Percentiles rank a stretch among this genome's conserved stretches.
These are phyloP conservation scores for Biancaea sappan DNA, from an alignment of 306 rosid genomes.

Conservation along the genomic window DNA sequence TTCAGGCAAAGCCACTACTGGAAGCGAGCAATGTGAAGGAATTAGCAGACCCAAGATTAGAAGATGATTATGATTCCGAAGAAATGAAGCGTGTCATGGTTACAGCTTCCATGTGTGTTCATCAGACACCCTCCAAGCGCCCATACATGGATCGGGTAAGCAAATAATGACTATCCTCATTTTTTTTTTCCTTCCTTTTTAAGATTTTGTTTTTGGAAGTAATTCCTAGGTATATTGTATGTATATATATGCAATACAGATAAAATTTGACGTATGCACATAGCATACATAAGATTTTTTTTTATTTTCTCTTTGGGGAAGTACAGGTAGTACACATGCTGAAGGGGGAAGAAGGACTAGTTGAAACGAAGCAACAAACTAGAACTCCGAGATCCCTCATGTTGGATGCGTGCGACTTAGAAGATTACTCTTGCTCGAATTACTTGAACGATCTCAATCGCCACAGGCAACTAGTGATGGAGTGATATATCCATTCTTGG, in stretches of 20 bases:
- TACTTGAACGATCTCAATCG: slow-evolving; percentile 72
- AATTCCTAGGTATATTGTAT: no score
- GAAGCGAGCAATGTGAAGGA: slow-evolving; percentile 51
- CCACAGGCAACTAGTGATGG: slow-evolving; percentile 75
- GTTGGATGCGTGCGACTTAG: slow-evolving; percentile 73
- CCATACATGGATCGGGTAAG: slow-evolving; percentile 74
- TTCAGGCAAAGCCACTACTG: slow-evolving; percentile 75
- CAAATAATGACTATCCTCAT: neutral
- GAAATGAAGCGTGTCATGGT: slow-evolving; percentile 67
- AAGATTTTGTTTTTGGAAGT: no score
- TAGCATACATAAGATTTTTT: no score
- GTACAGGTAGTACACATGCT: slow-evolving; percentile 61
- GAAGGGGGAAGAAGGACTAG: slow-evolving; percentile 53
- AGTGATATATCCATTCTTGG: slow-evolving; percentile 38
- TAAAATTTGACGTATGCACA: no score
- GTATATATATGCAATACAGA: no score
- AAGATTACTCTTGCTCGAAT: slow-evolving; percentile 72
- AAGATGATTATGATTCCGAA: slow-evolving; percentile 44
- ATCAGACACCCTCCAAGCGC: slow-evolving; percentile 65
- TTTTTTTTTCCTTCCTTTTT: no score
- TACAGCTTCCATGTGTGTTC: slow-evolving; percentile 73
- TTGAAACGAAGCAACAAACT: slow-evolving; percentile 48
- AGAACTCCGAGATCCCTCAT: slow-evolving; percentile 46
- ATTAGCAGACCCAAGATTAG: slow-evolving; percentile 65
- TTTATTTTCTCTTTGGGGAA: no score